A percentile compares a stretch with the other conserved stretches of the same genome.
Evolutionary conservation across 2,329 filamentous ascomycete species (phyloP).

Genomic region (Xylaria sp.): DNA sequence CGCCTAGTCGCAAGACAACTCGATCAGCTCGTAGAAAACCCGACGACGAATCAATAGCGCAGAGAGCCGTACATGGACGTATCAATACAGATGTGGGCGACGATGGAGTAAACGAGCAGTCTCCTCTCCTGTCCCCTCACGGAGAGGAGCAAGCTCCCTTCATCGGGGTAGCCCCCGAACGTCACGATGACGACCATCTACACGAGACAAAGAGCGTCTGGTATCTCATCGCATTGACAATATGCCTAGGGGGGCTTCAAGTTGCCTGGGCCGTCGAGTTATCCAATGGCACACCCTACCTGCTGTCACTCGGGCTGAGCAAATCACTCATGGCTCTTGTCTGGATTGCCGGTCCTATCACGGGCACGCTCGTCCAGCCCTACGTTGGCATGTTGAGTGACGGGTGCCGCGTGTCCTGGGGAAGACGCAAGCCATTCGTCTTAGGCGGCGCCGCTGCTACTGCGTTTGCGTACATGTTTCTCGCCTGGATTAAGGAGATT

Average conservation of each 20-base stretch:
- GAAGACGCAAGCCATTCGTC: slow-evolving; percentile 86
- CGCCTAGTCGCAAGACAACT: slow-evolving; percentile 45
- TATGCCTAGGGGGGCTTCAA: slow-evolving; percentile 89
- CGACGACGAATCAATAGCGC: slow-evolving; percentile 35
- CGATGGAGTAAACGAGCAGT: slow-evolving; percentile 57
- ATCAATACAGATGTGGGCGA: slow-evolving; percentile 41
- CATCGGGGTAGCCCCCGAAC: slow-evolving; percentile 49
- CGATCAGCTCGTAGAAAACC: slow-evolving; percentile 33
- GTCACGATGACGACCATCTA: slow-evolving; percentile 56
- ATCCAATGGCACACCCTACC: slow-evolving; percentile 88
- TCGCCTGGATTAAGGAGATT: slow-evolving; percentile 80
- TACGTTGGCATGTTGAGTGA: slow-evolving; percentile 86
- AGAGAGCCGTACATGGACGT: slow-evolving; percentile 40
- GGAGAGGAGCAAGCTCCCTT: slow-evolving; percentile 53
- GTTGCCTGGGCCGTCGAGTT: slow-evolving; percentile 97
- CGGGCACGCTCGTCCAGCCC: slow-evolving; percentile 82
- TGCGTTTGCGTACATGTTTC: slow-evolving; percentile 72
- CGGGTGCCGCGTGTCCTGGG: slow-evolving; percentile 78
- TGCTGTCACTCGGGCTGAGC: slow-evolving; percentile 82
- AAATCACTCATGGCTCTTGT: slow-evolving; percentile 85
- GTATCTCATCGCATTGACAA: slow-evolving; percentile 87
- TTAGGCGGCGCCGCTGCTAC: slow-evolving; percentile 75
- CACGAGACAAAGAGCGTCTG: slow-evolving; percentile 82
- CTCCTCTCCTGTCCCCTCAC: slow-evolving; percentile 60
- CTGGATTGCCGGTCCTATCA: slow-evolving; percentile 85